Evolutionary conservation across 1,284 basidiomycete genomes (phyloP).

Genomic region (Ustilago curta): DNA sequence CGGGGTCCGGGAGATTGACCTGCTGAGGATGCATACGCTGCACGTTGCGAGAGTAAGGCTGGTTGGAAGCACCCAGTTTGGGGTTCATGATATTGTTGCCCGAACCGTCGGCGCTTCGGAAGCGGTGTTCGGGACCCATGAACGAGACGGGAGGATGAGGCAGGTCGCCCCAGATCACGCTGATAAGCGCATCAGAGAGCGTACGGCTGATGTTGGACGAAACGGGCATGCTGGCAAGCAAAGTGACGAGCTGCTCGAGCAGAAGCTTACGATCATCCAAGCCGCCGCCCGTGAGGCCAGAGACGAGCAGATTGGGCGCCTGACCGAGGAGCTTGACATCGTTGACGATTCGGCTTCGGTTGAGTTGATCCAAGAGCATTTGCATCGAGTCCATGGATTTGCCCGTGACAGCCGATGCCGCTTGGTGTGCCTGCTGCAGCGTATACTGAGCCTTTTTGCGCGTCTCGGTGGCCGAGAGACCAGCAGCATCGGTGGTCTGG

Average conservation of each 20-base stretch:
- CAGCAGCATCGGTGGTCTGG: conserved; percentile 32
- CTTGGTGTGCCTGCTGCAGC: conserved; percentile 25
- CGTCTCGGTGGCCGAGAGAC: conserved; percentile 27
- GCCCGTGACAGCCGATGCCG: conserved; percentile 7
- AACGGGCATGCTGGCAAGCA: conserved; percentile 55
- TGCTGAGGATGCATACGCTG: conserved; percentile 30
- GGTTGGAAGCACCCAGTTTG: conserved; percentile 73
- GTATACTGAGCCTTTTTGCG: conserved; percentile 22
- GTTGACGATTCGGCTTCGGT: conserved; percentile 34
- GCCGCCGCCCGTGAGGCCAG: conserved; percentile 30
- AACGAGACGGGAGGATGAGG: conserved; percentile 79
- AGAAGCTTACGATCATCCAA: conserved; percentile 59
- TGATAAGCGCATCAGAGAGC: conserved; percentile 46
- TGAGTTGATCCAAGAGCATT: conserved; percentile 28
- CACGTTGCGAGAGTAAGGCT: conserved; percentile 51
- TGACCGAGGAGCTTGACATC: conserved; percentile 46
- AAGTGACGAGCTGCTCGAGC: conserved; percentile 55
- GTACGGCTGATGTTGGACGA: conserved; percentile 35
- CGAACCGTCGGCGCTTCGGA: conserved; percentile 66
- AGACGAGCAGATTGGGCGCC: conserved; percentile 29
- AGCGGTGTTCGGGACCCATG: conserved; percentile 71
- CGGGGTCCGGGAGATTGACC: conserved; percentile 46
- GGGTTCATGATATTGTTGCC: conserved; percentile 80
- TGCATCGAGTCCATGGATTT: conserved; percentile 23
- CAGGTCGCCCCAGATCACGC: conserved; percentile 72